Conservation (phyloP, 352 stramenopile genomes). For the Pythium sp. region DNA sequence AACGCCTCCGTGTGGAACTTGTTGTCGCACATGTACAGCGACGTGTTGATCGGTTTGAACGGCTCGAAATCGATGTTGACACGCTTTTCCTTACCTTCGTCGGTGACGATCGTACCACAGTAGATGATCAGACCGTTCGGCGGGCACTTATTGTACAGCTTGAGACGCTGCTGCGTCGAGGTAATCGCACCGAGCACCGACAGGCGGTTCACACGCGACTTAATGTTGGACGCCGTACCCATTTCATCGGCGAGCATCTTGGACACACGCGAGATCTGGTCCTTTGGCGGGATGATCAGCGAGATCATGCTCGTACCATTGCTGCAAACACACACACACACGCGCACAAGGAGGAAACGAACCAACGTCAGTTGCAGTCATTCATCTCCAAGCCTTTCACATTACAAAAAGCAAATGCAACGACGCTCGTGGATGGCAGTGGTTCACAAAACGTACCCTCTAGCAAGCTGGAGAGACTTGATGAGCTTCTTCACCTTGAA, state of each 20-base stretch:
- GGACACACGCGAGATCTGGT: constrained; percentile 96
- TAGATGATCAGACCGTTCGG: constrained; percentile 99
- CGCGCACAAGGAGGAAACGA: background rate
- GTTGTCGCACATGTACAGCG: constrained; percentile 99
- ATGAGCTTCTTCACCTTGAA: constrained; percentile 99
- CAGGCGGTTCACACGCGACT: constrained; percentile 98
- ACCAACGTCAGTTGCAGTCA: background rate
- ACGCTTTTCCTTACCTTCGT: constrained; percentile 99
- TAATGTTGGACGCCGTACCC: constrained; percentile 99
- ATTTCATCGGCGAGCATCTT: constrained; percentile 99
- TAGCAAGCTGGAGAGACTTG: constrained; percentile 93
- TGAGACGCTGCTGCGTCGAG: constrained; percentile 98
- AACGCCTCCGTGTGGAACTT: constrained; percentile 99
- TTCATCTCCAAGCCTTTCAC: constrained; percentile 2
- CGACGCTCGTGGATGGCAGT: background rate
- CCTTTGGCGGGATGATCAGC: constrained; percentile 98
- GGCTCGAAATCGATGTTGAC: constrained; percentile 99
- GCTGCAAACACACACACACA: constrained; percentile 28
- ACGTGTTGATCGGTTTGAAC: constrained; percentile 99
- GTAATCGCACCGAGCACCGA: constrained; percentile 99
- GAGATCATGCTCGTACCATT: constrained; percentile 99
- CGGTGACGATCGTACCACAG: constrained; percentile 98
- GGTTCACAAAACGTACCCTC: constrained; percentile 51
- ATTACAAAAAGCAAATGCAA: constrained; percentile 13
- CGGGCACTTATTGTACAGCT: constrained; percentile 97